A percentile compares a stretch with the other conserved stretches of the same genome.
Conservation (phyloP, 768 basidiomycete genomes). For the Kwoniella sp. region DNA sequence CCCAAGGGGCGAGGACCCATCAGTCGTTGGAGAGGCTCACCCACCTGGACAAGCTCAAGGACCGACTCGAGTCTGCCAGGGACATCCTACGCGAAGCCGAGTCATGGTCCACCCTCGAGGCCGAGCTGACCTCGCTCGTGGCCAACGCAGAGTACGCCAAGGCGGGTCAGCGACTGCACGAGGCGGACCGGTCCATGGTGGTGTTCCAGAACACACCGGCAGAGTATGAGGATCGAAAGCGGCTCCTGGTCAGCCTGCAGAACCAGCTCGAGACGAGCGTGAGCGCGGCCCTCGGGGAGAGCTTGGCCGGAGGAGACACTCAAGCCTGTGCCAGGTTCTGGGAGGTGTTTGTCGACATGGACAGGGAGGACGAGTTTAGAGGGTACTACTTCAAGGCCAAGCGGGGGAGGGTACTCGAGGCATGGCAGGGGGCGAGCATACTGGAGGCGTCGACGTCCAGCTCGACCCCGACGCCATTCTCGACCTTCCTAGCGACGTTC, state of each 20-base stretch:
- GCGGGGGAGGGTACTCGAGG: slow-evolving; percentile 59
- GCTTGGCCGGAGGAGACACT: slow-evolving; percentile 74
- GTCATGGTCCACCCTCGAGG: slow-evolving; percentile 91
- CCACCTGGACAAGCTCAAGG: slow-evolving; percentile 74
- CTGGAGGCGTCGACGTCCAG: slow-evolving; percentile 21
- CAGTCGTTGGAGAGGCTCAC: slow-evolving; percentile 64
- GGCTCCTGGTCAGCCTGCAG: slow-evolving; percentile 83
- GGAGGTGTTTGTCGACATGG: slow-evolving; percentile 81
- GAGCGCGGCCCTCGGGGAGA: slow-evolving; percentile 61
- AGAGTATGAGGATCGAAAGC: slow-evolving; percentile 79
- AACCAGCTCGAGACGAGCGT: slow-evolving; percentile 83
- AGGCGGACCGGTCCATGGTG: slow-evolving; percentile 81
- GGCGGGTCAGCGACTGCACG: slow-evolving; percentile 85
- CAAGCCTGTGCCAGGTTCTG: slow-evolving; percentile 66
- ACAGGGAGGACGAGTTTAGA: slow-evolving; percentile 85
- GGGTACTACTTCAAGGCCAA: slow-evolving; percentile 90
- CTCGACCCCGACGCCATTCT: slow-evolving; percentile 51
- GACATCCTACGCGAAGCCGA: slow-evolving; percentile 92
- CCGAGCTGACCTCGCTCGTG: slow-evolving; percentile 83
- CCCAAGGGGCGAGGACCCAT: slow-evolving; percentile 25
- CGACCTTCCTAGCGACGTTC: slow-evolving; percentile 69
- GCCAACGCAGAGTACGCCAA: slow-evolving; percentile 73
- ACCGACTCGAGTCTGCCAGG: slow-evolving; percentile 78
- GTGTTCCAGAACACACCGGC: slow-evolving; percentile 81
- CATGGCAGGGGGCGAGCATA: slow-evolving; percentile 65